Base-by-base conservation (phyloP, 78 protist species). In the Emiliania huxleyi region DNA sequence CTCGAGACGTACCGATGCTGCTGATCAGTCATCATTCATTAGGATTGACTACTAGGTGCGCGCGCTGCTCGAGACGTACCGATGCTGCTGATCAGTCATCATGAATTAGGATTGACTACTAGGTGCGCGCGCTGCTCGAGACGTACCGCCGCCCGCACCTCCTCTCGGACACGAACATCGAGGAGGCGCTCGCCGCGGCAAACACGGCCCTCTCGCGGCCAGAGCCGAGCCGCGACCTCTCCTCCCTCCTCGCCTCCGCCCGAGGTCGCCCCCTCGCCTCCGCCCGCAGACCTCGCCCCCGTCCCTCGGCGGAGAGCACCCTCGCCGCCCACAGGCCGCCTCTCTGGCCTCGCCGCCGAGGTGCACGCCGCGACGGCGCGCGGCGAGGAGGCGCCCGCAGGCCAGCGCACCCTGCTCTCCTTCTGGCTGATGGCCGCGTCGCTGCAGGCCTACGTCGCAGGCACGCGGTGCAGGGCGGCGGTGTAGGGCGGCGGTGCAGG, bases 341-440 rank as follows among this genome's bases (percentile, higher is more conserved):
- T 62, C 12, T 62, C 73, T 8, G 73, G 12, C 33, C 73, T 62
- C 26, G 73, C 26, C n/a, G 23, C 73, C n/a, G 73, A 62, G n/a
- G 23, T 23, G 33, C 12, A 62, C 73, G 12, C 73, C 12, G 4
- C 73, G 33, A 8, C 23, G n/a, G n/a, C 4, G 73, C 33, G 26
- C n/a, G 73, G 33, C n/a, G 73, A 23, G 12, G 73, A 23, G 33
- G 23, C 73, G 23, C 48, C 46, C 45, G 19, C 15, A 12, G 85
- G 29, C 85, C 33, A 21, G 29, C 25, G 46, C n/a, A 21, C 15
- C 26, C 37, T 15, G 46, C 85, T 75, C 85, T 44, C 45, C 49
- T 97, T 97, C 75, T 97, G 98, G 98, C 75, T 96, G 4, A 29
- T 97, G 75, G 97, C 91, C n/a, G 87, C 91, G 29, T 97, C 98